phyloP scores from a whole-genome alignment of 352 stramenopile genomes.

The Phytopythium kandeliae region DNA sequence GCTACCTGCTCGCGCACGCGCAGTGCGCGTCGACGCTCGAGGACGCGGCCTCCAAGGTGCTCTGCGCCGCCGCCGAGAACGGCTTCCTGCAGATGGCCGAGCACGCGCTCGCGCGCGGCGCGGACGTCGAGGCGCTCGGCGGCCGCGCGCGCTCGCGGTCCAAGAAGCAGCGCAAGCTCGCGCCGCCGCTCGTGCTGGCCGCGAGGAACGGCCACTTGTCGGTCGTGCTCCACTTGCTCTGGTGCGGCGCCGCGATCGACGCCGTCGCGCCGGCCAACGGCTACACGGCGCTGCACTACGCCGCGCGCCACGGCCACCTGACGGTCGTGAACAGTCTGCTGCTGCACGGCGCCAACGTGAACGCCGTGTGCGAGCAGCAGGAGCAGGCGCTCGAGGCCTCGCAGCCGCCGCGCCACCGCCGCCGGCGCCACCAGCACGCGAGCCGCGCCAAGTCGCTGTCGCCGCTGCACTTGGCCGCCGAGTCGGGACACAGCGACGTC shows the following conservation, averaged over 20 bases:
- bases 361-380: conserved; percentile 29
- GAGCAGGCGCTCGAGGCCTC: conserved; percentile 9
- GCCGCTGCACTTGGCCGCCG: conserved; percentile 40
- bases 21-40: conserved; percentile 27
- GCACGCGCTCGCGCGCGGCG: conserved; percentile 34
- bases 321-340: conserved; percentile 52
- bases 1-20: conserved; percentile 28
- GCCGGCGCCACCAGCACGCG: not conserved
- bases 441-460: conserved; percentile 8
- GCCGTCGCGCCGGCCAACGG: conserved; percentile 26
- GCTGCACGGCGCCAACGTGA: conserved; percentile 43
- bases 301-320: conserved; percentile 41
- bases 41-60: conserved; percentile 29
- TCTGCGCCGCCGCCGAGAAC: conserved; percentile 38
- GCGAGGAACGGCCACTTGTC: conserved; percentile 37
- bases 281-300: conserved; percentile 49
- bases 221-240: conserved; percentile 45
- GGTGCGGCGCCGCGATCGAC: conserved; percentile 36
- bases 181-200: conserved; percentile 40
- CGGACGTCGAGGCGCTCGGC: conserved; percentile 25
- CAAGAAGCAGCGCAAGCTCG: conserved; percentile 16
- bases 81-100: conserved; percentile 49
- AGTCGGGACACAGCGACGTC: conserved; percentile 44
- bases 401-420: not conserved
- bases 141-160: conserved; percentile 11